Evolutionary conservation across 257 asterid species (phyloP), one percentile per base, ranked within the genome.

Genomic region (Knoxia roxburghii): DNA sequence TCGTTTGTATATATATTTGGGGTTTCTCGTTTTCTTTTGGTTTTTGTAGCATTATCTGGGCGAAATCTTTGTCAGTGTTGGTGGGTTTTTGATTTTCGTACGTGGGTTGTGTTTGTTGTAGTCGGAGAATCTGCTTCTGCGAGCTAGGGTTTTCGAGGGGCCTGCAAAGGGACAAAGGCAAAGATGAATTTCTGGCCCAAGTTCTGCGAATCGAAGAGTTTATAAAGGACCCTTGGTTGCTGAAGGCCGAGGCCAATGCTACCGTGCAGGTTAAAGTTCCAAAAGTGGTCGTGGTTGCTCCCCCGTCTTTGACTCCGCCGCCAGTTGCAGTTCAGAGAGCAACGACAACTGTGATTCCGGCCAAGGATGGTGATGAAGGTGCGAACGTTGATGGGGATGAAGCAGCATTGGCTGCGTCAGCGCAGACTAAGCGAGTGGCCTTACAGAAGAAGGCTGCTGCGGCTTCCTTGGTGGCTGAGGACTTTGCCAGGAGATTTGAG

Each of bases 391-490:
- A 68, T 41, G 88, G 72, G 40, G 92, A 80, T 73, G 95, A 81
- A 40, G 83, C 80, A 59, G 84, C 77, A 37, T 65, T 65, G 65
- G 84, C 76, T 50, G 87, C 84, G 17, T 85, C 90, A 18, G 95
- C 96, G 20, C 89, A 82, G 85, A 86, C 82, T 50, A 94, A 90
- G 86, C 85, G 97, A 74, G 78, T 54, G 30, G 96, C 88, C 64
- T 79, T 94, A 87, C 96, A 88, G 96, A 94, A 88, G 78, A 89
- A 85, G 70, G 96, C 93, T 29, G 96, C 93, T 20, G 95, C 89
- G 23, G 89, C 95, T 7, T 94, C 95, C 7, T 24, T 80, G 75
- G 91, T 74, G 73, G 96, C 96, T 49, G 99, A 94, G 91, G 92
- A 88, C 79, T 82, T 75, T 48, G 98, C 84, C 17, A 78, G 91